Percentiles rank a stretch among this genome's conserved stretches.
phyloP scores from a whole-genome alignment of 345 rosid genomes.

The Linum tenue region DNA sequence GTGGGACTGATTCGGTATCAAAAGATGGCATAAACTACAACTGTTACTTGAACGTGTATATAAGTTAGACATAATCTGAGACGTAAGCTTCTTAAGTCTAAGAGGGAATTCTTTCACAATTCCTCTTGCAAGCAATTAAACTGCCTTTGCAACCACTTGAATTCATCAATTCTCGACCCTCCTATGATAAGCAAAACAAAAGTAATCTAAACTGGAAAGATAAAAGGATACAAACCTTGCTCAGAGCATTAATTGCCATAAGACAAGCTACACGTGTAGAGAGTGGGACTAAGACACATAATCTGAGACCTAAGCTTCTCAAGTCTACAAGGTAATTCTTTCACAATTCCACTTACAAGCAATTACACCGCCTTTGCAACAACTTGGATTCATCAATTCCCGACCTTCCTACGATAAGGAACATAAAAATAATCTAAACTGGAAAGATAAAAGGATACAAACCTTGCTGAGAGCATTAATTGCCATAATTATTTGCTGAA shows the following conservation, averaged over 20 bases:
- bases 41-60: background rate
- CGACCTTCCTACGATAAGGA: background rate
- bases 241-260: constrained; percentile 73
- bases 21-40: background rate
- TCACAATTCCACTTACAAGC: background rate
- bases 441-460: constrained; percentile 13
- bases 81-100: background rate
- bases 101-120: background rate
- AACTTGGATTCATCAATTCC: too few relatives aligned
- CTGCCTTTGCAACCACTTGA: background rate
- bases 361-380: background rate
- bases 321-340: background rate
- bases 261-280: constrained; percentile 9
- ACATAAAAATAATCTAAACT: background rate
- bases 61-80: background rate
- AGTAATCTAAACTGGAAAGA: background rate
- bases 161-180: background rate
- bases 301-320: background rate
- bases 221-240: constrained; percentile 57
- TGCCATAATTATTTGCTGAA: constrained; percentile 74
- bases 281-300: background rate
- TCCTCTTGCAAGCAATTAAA: background rate
- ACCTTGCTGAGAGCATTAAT: constrained; percentile 98
- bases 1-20: background rate
- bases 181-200: background rate